These are phyloP conservation scores for Tetracladium setigerum DNA, from an alignment of 495 filamentous ascomycete genomes.

Conservation along the genomic window DNA sequence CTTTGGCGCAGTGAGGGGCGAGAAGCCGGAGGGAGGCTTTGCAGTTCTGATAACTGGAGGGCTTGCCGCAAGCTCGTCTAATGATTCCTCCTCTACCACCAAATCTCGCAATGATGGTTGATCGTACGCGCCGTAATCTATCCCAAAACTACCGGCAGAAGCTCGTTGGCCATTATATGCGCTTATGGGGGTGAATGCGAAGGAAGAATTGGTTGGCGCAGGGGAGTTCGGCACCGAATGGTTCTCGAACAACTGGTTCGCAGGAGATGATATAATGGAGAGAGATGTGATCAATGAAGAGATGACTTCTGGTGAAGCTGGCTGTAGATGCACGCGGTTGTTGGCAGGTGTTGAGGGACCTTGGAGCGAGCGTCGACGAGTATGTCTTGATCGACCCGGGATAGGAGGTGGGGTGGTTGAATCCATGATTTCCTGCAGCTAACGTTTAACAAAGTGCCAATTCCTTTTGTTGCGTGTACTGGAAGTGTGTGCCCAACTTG, in stretches of 20 bases:
- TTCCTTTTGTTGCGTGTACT: too few relatives aligned
- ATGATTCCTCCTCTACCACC: constrained; percentile 48
- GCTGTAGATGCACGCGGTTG: constrained; percentile 40
- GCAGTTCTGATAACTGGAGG: constrained; percentile 81
- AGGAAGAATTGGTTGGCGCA: constrained; percentile 13
- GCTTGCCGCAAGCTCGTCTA: constrained; percentile 58
- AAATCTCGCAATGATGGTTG: constrained; percentile 42
- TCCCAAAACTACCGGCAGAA: constrained; percentile 52
- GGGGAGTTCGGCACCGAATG: constrained; percentile 17
- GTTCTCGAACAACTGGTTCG: constrained; percentile 66
- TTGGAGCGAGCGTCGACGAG: constrained; percentile 29
- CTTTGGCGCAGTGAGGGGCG: constrained; percentile 56
- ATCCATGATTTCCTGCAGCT: neutral
- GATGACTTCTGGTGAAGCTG: constrained; percentile 88
- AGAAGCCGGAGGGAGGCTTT: constrained; percentile 68
- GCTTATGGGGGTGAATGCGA: constrained; percentile 8
- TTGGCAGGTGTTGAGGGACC: constrained; percentile 26
- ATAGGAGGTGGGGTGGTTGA: constrained; percentile 22
- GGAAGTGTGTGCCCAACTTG: too few relatives aligned
- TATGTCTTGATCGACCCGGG: constrained; percentile 26
- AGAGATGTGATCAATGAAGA: constrained; percentile 89
- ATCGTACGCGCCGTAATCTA: constrained; percentile 59
- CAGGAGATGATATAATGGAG: constrained; percentile 72
- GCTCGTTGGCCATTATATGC: constrained; percentile 18
- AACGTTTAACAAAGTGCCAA: too few relatives aligned